Percentiles rank a stretch among this genome's conserved stretches.
Evolutionary conservation across 352 stramenopile genomes (phyloP).

Genomic region (Phytophthora capsici): DNA sequence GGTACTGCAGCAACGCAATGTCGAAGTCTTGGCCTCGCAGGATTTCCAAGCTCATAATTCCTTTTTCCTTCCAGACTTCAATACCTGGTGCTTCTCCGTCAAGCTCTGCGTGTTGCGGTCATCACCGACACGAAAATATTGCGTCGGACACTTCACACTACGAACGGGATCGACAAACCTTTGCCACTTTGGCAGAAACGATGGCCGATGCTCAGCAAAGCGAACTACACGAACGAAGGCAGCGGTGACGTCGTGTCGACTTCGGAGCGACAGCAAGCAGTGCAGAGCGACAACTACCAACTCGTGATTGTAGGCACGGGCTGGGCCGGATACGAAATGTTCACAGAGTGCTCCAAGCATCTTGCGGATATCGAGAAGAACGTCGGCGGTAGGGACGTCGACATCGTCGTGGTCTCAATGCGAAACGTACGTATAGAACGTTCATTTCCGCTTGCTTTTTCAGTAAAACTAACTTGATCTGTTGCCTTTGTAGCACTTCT

Average conservation of each 20-base stretch:
- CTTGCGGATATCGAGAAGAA: conserved; percentile 63
- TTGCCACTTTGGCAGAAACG: conserved; percentile 34
- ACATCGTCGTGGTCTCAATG: conserved; percentile 79
- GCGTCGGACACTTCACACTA: conserved; percentile 20
- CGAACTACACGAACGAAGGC: conserved; percentile 29
- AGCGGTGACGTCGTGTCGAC: background rate
- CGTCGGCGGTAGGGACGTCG: conserved; percentile 55
- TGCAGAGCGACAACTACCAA: conserved; percentile 63
- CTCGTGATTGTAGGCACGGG: conserved; percentile 78
- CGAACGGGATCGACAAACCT: conserved; percentile 19
- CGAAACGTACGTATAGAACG: conserved; percentile 56
- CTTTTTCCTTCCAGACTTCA: conserved; percentile 17
- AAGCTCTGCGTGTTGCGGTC: conserved; percentile 22
- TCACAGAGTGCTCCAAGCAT: conserved; percentile 73
- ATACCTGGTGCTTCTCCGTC: conserved; percentile 17
- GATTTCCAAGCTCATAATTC: conserved; percentile 17
- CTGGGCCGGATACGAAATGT: conserved; percentile 80
- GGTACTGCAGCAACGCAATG: conserved; percentile 15
- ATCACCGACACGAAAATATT: conserved; percentile 20
- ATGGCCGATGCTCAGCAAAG: conserved; percentile 29
- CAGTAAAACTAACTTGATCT: conserved; percentile 1
- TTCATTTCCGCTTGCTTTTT: background rate
- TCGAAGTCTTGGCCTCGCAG: background rate
- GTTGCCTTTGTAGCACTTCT: conserved; percentile 86
- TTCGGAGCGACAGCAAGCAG: conserved; percentile 10